Evolutionary conservation across 2,329 filamentous ascomycete species (phyloP), one percentile per base, ranked within the genome.

Genomic region (Graphilbum fragrans): DNA sequence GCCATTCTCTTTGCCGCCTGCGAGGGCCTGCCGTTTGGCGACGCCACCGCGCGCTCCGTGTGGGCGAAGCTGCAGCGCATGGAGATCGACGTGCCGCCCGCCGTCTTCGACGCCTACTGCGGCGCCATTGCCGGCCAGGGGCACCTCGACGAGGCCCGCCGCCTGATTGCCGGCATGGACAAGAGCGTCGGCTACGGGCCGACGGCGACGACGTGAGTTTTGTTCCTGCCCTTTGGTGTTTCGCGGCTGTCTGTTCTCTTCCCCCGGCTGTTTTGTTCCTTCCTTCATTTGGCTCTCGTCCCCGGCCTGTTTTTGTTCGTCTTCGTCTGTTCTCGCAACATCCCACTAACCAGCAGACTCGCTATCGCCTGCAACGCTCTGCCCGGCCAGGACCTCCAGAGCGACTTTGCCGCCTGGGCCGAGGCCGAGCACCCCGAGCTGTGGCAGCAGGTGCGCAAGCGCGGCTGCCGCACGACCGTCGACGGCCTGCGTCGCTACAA

Each of bases 1-100:
- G 77, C 81, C 36, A 81, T 92, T 27, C 80, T 87, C 3, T 86
- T 98, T 51, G 79, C 80, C 50, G 75, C 80, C 1, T 90, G 87
- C 56, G 80, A 93, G 56, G 65, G 65, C 46, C 66, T 65, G 45
- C 68, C 72, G 2, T 67, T 67, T 54, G 65, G 80, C 49, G 66
- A 80, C 58, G 65, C 62, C 18, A 70, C 70, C 47, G 76, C 82
- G 33, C 74, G 75, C 18, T 66, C 74, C 37, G 76, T 90, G 7
- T 93, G 84, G 85, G 64, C 65, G 19, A 77, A 76, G 59, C 70
- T 92, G 44, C 69, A 72, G 51, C 68, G 69, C 42, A 80, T 93
- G 70, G 86, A 92, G 23, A 71, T 96, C 40, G 80, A 86, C 33
- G 69, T 94, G 20, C 82, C 86, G 31, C 70, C 73, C 19, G 59